Evolutionary conservation across 495 filamentous ascomycete species (phyloP).

Genomic region (Penicillium canescens): DNA sequence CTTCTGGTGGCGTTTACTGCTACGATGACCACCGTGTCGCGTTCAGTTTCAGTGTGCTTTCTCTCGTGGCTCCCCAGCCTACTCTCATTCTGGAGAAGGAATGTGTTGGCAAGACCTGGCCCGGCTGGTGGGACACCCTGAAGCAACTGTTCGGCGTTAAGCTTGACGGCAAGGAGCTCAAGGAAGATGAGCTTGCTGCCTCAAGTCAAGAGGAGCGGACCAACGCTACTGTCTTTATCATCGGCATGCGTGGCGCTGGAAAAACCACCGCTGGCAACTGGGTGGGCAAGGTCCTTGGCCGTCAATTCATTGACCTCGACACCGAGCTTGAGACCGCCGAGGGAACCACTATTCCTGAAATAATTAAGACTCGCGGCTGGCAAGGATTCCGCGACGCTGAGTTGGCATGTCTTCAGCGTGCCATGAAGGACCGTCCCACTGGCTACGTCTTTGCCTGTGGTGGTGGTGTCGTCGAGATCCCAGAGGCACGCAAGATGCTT

Average conservation of each 20-base stretch:
- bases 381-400: conserved; percentile 85
- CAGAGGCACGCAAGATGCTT: conserved; percentile 77
- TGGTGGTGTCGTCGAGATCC: conserved; percentile 88
- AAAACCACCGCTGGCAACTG: conserved; percentile 92
- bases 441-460: conserved; percentile 90
- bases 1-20: conserved; percentile 75
- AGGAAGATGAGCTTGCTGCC: conserved; percentile 34
- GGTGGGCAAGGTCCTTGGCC: conserved; percentile 71
- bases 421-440: conserved; percentile 70
- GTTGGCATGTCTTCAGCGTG: conserved; percentile 67
- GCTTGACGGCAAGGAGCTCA: conserved; percentile 70
- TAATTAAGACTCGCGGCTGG: conserved; percentile 81
- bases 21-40: conserved; percentile 98
- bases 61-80: conserved; percentile 69
- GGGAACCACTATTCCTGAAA: conserved; percentile 77
- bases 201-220: conserved; percentile 33
- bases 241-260: conserved; percentile 96
- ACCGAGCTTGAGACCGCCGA: conserved; percentile 73
- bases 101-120: conserved; percentile 99
- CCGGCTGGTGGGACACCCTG: conserved; percentile 95
- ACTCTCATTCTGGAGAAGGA: conserved; percentile 84
- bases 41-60: conserved; percentile 96
- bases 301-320: conserved; percentile 86
- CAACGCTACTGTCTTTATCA: conserved; percentile 77
- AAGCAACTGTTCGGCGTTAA: conserved; percentile 71